Base-by-base conservation (phyloP, 768 basidiomycete species). In the Lactarius quietus region DNA sequence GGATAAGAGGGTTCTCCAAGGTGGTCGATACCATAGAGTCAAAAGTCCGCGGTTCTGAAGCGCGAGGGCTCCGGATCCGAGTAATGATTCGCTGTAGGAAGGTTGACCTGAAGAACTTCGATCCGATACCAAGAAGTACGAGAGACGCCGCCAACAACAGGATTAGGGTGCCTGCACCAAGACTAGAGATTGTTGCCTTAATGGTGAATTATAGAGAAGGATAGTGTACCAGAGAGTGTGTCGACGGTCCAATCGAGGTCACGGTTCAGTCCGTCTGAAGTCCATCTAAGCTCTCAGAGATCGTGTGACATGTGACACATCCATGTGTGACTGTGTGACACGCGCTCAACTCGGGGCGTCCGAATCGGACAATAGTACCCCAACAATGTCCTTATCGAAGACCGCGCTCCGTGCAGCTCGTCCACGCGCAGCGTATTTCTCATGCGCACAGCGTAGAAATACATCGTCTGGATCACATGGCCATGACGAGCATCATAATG, bases 401-500 rank as follows among this genome's bases (percentile, higher is more conserved):
- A 54, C 58, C 12, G 55, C 59, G 6, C 51, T 70, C 51, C 29
- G 35, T 38, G 64, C 58, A 20, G 33, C 45, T 8, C 69, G 67
- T 23, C 64, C 67, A 23, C 64, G 36, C 20, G 53, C 55, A 14
- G 26, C 54, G 29, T 29, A 26, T 41, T 4, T 63, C 31, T 26
- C 61, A 20, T 58, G 54, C 48, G 45, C 38, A 29, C 61, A 62
- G 57, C 82, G n/a, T 70, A 79, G 65, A 72, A 64, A 51, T 67
- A 66, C 45, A 52, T 72, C 69, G 59, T 72, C 70, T 18, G 35
- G 15, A 10, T 59, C 65, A 12, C 61, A 68, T 59, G 41, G 33
- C 38, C 66, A 77, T 61, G 74, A 79, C 70, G 75, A 81, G 67
- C 70, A 80, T 61, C 78, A 84, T 64, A 75, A 80, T 54, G 73